Conservation (phyloP, 371 early-diverging fungal genomes). For the Rhizopus microsporus region DNA sequence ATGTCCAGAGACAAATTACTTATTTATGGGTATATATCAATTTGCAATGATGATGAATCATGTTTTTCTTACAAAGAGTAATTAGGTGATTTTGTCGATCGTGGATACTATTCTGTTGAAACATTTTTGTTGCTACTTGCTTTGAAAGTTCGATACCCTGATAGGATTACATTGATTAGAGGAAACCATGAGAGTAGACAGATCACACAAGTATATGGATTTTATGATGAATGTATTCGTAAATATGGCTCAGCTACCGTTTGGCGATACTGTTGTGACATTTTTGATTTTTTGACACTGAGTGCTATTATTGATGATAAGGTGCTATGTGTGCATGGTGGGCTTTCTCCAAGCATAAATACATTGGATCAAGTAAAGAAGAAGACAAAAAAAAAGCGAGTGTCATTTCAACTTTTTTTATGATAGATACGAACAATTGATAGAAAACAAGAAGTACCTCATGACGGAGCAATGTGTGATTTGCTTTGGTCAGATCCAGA, state of each 20-base stretch:
- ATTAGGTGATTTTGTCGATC: slow-evolving; percentile 98
- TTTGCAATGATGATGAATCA: not conserved
- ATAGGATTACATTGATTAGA: slow-evolving; percentile 95
- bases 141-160: slow-evolving; percentile 94
- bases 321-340: slow-evolving; percentile 98
- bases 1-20: slow-evolving; percentile 96
- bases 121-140: slow-evolving; percentile 98
- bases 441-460: slow-evolving; percentile 98
- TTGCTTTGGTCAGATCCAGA: slow-evolving; percentile 99
- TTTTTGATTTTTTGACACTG: slow-evolving; percentile 96
- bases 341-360: slow-evolving; percentile 91
- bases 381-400: not conserved
- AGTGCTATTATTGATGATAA: slow-evolving; percentile 94
- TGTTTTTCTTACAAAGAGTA: not conserved
- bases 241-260: slow-evolving; percentile 98
- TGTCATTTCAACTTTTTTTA: not conserved
- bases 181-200: slow-evolving; percentile 99
- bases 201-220: slow-evolving; percentile 99
- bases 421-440: slow-evolving; percentile 91
- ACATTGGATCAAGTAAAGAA: slow-evolving; percentile 88
- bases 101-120: slow-evolving; percentile 99
- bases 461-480: slow-evolving; percentile 99
- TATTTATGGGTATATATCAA: slow-evolving; percentile 86
- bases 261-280: slow-evolving; percentile 98
- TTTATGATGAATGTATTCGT: slow-evolving; percentile 98